Evolutionary conservation across 2,329 filamentous ascomycete genomes (phyloP).

Genomic region (Colletotrichum siamense): DNA sequence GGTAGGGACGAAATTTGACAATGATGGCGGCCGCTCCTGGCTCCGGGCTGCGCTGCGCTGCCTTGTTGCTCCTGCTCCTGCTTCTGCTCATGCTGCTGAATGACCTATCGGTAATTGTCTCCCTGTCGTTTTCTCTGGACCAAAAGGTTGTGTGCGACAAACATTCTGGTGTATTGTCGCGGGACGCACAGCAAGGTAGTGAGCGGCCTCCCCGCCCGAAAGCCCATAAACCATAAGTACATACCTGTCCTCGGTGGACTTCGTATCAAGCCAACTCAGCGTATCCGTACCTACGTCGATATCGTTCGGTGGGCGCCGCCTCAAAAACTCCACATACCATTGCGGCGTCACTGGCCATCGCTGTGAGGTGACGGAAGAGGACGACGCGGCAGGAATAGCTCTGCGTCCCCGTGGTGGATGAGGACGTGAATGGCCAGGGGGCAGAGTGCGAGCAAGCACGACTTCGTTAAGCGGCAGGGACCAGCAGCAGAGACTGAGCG

Average conservation of each 20-base stretch:
- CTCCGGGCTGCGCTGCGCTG: not conserved
- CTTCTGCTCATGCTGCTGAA: not conserved
- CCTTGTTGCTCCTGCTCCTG: not conserved
- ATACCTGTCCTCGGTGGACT: not conserved
- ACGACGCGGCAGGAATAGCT: not conserved
- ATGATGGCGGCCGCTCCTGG: not conserved
- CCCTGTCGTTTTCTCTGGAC: not conserved
- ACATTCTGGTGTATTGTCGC: not conserved
- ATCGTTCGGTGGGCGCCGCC: not conserved
- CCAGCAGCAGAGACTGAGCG: not conserved
- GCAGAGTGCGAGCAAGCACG: not conserved
- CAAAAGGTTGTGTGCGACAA: not conserved
- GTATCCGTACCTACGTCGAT: not conserved
- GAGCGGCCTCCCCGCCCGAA: not conserved
- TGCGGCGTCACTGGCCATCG: not conserved
- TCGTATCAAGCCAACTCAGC: not conserved
- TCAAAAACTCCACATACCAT: not conserved
- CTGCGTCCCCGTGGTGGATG: not conserved
- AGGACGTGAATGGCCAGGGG: not conserved
- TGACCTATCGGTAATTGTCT: not conserved
- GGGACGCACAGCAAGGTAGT: not conserved
- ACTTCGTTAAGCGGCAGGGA: not conserved
- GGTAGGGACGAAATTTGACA: slow-evolving; percentile 10
- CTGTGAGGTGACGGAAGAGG: not conserved
- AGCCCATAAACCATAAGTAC: not conserved